A percentile compares a stretch with the other conserved stretches of the same genome.
phyloP scores from a whole-genome alignment of 2,329 filamentous ascomycete species.

The Fusarium pseudocircinatum region DNA sequence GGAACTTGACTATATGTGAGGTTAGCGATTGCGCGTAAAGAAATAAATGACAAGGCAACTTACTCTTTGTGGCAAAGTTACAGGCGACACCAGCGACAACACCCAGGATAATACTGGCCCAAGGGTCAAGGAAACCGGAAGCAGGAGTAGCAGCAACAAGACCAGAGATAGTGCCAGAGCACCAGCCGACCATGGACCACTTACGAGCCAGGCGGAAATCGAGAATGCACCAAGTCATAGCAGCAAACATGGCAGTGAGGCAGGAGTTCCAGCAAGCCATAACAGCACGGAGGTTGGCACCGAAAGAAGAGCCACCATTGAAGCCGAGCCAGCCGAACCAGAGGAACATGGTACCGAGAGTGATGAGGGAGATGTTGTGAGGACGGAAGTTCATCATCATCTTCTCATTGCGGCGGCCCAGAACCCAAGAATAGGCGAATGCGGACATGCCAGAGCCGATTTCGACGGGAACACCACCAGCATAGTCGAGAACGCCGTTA shows the following conservation, averaged over 20 bases:
- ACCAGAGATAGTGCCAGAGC: constrained; percentile 75
- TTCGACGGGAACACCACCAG: constrained; percentile 95
- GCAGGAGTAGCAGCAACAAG: constrained; percentile 76
- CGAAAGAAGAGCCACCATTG: constrained; percentile 95
- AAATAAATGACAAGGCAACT: constrained; percentile 9
- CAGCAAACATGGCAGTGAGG: constrained; percentile 89
- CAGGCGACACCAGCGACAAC: constrained; percentile 72
- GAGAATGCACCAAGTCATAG: constrained; percentile 93
- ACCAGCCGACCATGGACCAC: constrained; percentile 85
- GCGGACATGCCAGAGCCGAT: constrained; percentile 94
- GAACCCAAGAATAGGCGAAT: constrained; percentile 93
- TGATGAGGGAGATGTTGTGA: constrained; percentile 97
- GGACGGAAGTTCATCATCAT: constrained; percentile 99
- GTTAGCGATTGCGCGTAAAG: neutral
- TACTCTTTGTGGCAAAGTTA: constrained; percentile 73
- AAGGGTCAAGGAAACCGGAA: constrained; percentile 73
- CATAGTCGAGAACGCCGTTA: constrained; percentile 95
- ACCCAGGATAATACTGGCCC: constrained; percentile 74
- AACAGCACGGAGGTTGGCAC: constrained; percentile 90
- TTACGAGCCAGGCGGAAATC: constrained; percentile 95
- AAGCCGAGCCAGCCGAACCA: constrained; percentile 99
- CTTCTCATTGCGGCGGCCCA: constrained; percentile 95
- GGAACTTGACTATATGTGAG: constrained; percentile 61
- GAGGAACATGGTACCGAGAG: constrained; percentile 91
- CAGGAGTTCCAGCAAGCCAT: constrained; percentile 99